Conservation (phyloP, 2,329 filamentous ascomycete genomes). For the Chlorencoelia australis region DNA sequence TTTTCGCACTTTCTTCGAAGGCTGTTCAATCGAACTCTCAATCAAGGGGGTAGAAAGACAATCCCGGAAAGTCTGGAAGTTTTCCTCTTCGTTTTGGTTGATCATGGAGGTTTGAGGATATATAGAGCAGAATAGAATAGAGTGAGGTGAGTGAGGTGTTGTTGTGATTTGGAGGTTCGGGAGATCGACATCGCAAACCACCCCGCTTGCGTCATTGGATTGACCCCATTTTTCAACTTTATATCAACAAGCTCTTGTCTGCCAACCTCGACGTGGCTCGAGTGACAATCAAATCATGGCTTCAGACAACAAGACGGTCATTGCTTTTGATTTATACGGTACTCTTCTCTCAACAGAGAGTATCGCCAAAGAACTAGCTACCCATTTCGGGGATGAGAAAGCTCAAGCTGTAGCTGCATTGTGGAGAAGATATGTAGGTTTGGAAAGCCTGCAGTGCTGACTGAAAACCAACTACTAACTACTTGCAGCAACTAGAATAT, state of each 20-base stretch:
- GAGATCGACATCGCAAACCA: background rate
- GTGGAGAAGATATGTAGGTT: conserved; percentile 42
- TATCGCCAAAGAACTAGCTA: conserved; percentile 48
- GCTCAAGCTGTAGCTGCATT: conserved; percentile 45
- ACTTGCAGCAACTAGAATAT: conserved; percentile 60
- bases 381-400: conserved; percentile 46
- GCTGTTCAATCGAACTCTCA: conserved; percentile 40
- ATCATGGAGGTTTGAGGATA: no score
- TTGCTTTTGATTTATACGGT: conserved; percentile 70
- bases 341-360: conserved; percentile 64
- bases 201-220: conserved; percentile 6
- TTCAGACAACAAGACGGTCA: conserved; percentile 32
- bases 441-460: background rate
- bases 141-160: no score
- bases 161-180: no score
- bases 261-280: no score
- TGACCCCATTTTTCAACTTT: background rate
- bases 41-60: conserved; percentile 62
- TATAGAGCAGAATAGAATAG: no score
- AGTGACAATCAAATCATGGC: conserved; percentile 12
- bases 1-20: conserved; percentile 34
- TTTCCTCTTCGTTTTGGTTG: conserved; percentile 32
- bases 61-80: conserved; percentile 64
- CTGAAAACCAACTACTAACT: background rate
- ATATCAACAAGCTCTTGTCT: no score